phyloP scores from a whole-genome alignment of 108 stramenopile species.

The Epipyxis sp. region DNA sequence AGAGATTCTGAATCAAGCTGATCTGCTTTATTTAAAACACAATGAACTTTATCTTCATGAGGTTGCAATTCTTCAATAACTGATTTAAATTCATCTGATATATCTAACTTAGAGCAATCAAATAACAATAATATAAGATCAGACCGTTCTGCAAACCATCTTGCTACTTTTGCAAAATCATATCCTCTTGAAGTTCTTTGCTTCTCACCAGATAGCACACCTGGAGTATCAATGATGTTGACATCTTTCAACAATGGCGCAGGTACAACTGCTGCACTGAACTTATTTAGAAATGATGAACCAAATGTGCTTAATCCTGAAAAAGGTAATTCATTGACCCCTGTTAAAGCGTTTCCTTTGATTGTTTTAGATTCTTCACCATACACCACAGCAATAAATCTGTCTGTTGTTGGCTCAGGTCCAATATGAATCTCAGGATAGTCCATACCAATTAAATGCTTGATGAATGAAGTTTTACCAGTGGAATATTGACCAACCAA shows the following conservation, averaged over 20 bases:
- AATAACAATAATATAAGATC: conserved; percentile 52
- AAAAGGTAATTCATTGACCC: conserved; percentile 46
- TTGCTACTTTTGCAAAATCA: conserved; percentile 39
- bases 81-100: conserved; percentile 48
- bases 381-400: conserved; percentile 59
- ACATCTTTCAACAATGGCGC: conserved; percentile 42
- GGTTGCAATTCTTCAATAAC: conserved; percentile 38
- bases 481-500: conserved; percentile 51
- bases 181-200: conserved; percentile 34
- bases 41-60: conserved; percentile 46
- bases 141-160: conserved; percentile 51
- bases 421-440: conserved; percentile 52
- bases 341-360: conserved; percentile 40
- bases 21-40: conserved; percentile 35
- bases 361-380: conserved; percentile 42
- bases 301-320: conserved; percentile 43
- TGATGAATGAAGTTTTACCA: conserved; percentile 51
- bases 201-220: conserved; percentile 45
- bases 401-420: conserved; percentile 67
- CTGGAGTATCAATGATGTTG: conserved; percentile 49
- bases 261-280: conserved; percentile 35
- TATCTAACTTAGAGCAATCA: conserved; percentile 53
- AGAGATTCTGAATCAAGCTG: conserved; percentile 41
- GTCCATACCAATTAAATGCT: conserved; percentile 45
- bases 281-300: conserved; percentile 43